Base-by-base conservation (phyloP, 1,284 basidiomycete species). In the Apiotrichum porosum region DNA sequence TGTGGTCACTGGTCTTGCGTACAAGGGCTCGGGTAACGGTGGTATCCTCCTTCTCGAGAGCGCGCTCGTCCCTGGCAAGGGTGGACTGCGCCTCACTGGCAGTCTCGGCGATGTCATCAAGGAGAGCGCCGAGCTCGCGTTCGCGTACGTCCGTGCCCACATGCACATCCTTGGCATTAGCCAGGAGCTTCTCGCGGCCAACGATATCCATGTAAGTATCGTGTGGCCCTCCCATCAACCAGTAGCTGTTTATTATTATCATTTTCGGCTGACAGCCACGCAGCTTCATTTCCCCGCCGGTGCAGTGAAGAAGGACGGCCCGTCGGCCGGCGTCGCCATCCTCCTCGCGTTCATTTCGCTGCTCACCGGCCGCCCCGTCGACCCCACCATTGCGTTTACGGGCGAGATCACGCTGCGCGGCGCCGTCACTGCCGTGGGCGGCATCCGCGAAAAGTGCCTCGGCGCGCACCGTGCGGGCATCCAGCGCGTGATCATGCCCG, bases 101-200 rank as follows among this genome's bases (percentile, higher is more conserved):
- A 97, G 97, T 76, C 84, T 98, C 4, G 94, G 94, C 39, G 93
- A 97, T 61, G 94, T 97, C 52, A 97, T 97, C 69, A 82, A 90
- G 47, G 94, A 97, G 75, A 90, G 86, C 50, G 92, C 94, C 0
- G 88, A 94, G 69, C 93, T 97, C 55, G 90, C 86, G 1, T 76
- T 97, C 40, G 88, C 85, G 57, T 97, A 88, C 86, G 85, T 94
- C 49, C 92, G 91, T 71, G 79, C 83, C 13, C 84, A 95, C 61
- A 88, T 91, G 2, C 82, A 80, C 62, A 83, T 84, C 43, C 79
- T 97, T 9, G 90, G 91, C 3, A 23, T 43, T 0, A 41, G 37
- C 1, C 46, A 52, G 10, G 61, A 65, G 39, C 57, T 56, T 10
- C 53, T 69, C 47, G 78, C 78, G 8, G 73, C 77, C 5, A 79